phyloP scores from a whole-genome alignment of 306 rosid genomes.

The Rosa rugosa region DNA sequence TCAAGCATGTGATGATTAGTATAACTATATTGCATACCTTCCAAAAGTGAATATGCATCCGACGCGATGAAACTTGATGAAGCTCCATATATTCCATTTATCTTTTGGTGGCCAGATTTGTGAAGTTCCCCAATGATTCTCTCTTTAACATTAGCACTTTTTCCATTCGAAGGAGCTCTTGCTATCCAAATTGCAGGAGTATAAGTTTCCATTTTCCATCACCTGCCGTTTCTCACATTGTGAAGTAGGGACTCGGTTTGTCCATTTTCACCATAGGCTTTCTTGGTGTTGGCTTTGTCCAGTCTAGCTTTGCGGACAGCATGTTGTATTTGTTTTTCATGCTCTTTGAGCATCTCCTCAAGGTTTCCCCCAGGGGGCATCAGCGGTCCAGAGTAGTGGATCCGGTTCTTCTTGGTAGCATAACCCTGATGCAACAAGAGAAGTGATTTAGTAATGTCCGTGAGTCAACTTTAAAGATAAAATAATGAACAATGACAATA shows the following conservation, averaged over 20 bases:
- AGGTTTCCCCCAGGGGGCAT: slow-evolving; percentile 57
- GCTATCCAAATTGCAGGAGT: slow-evolving; percentile 22
- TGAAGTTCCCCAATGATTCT: not conserved
- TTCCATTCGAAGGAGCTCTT: slow-evolving; percentile 22
- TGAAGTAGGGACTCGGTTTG: slow-evolving; percentile 55
- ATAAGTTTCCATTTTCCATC: slow-evolving; percentile 24
- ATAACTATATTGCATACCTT: slow-evolving; percentile 16
- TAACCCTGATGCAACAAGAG: slow-evolving; percentile 40
- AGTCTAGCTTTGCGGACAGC: slow-evolving; percentile 75
- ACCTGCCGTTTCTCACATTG: slow-evolving; percentile 31
- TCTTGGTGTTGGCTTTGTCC: slow-evolving; percentile 52
- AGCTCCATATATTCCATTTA: slow-evolving; percentile 25
- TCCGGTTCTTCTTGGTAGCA: slow-evolving; percentile 42
- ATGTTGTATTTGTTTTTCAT: slow-evolving; percentile 68
- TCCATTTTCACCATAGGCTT: slow-evolving; percentile 33
- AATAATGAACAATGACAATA: too few species aligned
- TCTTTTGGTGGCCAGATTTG: slow-evolving; percentile 6
- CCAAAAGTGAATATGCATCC: slow-evolving; percentile 21
- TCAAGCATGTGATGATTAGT: not conserved
- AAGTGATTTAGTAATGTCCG: slow-evolving; percentile 12
- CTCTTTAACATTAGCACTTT: not conserved
- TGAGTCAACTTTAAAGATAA: not conserved
- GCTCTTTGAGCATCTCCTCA: slow-evolving; percentile 78
- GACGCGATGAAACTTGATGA: slow-evolving; percentile 9
- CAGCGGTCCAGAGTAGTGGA: slow-evolving; percentile 74